Evolutionary conservation across 352 stramenopile species (phyloP), one percentile per base, ranked within the genome.

Genomic region (Thraustochytrium striatum): DNA sequence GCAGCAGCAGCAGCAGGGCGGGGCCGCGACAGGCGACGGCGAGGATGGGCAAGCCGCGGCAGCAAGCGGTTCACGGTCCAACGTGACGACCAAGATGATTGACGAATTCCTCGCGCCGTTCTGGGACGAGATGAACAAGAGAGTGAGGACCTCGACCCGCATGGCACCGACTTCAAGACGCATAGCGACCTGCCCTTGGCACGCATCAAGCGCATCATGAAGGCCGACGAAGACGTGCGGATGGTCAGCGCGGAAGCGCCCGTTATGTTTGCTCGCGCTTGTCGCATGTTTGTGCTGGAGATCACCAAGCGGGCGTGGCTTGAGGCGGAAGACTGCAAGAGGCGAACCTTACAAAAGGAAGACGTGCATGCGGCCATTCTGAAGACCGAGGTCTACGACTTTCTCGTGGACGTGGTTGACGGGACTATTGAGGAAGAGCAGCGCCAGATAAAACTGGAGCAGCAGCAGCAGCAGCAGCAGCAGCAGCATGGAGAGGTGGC

Each of bases 131-230:
- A 58, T 30, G 36, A 57, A 82, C 43, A 32, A 8, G 62, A 73
- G 35, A 65, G 32, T 25, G 39, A 21, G 13, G 32, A 11, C 8
- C 62, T 73, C 9, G 32, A 73, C 32, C 41, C 47, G 16, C 8
- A 30, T 21, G 83, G 78, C 35, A 83, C 98, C 87, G 95, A 98
- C 82, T 99, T 99, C 81, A 99, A 99, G 88, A 98, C 96, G 82
- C 95, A 99, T 89, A 99, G 98, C 85, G 95, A 99, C 85, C 87
- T 99, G 57, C 96, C 96, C 13, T 85, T 99, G 55, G 94, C 95
- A n/a, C 89, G 96, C 52, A 99, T 99, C 88, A 99, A 99, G 87
- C 88, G 95, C 35, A 99, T 99, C 82, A 99, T 99, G 95, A 99
- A 99, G 88, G 97, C 91, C 53, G 96, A 99, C 83, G 94, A 99